Percentiles rank a stretch among this genome's conserved stretches.
These are phyloP conservation scores for Penicillium cataractarum DNA, from an alignment of 495 filamentous ascomycete genomes.

Conservation along the genomic window DNA sequence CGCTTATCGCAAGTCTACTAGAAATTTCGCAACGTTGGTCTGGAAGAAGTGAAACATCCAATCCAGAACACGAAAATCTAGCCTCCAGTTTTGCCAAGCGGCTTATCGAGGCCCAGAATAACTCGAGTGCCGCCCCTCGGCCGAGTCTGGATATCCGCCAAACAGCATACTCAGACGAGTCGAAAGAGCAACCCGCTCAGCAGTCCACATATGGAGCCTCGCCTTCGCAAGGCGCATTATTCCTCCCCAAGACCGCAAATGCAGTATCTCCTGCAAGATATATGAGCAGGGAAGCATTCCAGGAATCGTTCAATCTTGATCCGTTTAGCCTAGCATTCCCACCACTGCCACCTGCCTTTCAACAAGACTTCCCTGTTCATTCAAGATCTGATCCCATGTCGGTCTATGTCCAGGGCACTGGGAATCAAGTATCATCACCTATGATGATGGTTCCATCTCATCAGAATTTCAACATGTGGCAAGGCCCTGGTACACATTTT, in stretches of 20 bases:
- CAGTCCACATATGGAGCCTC: neutral
- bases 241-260: neutral
- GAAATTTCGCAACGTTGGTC: conserved; percentile 42
- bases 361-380: conserved; percentile 26
- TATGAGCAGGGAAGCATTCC: conserved; percentile 12
- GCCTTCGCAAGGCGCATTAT: neutral
- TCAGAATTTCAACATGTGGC: conserved; percentile 11
- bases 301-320: conserved; percentile 20
- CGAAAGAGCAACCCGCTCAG: conserved; percentile 8
- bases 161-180: conserved; percentile 39
- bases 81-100: conserved; percentile 40
- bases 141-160: conserved; percentile 39
- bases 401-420: neutral
- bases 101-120: conserved; percentile 30
- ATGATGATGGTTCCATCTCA: conserved; percentile 4
- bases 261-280: neutral
- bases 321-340: conserved; percentile 39
- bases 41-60: conserved; percentile 19
- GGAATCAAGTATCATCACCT: neutral
- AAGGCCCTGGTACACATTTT: neutral
- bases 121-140: conserved; percentile 16
- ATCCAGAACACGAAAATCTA: conserved; percentile 25
- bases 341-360: conserved; percentile 38
- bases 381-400: conserved; percentile 9
- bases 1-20: conserved; percentile 28